Evolutionary conservation across 1,284 basidiomycete species (phyloP), one percentile per base, ranked within the genome.

Genomic region (Volvariella volvacea): DNA sequence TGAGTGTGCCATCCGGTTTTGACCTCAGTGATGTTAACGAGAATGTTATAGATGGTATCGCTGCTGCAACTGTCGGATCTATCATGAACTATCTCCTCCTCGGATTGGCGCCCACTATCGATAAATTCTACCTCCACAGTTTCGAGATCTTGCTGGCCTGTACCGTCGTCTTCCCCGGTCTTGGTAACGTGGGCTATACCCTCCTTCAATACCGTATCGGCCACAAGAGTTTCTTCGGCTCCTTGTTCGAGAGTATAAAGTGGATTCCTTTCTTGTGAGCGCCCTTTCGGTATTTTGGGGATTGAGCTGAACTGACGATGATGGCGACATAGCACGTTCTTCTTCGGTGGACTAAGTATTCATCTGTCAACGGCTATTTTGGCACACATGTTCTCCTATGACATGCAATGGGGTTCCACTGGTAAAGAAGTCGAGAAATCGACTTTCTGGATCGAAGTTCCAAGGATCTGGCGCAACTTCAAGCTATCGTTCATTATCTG

Each of bases 361-460:
- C 87, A 88, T 54, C 72, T 92, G 45, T 76, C 82, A 12, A 75
- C 79, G 32, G 87, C 89, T 0, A 70, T 92, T 17, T 68, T 89
- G 16, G 80, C 87, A 0, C 89, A 92, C 59, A 50, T 88, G 45
- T 80, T 91, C 64, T 87, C 86, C 7, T 70, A 70, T 52, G 57
- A 71, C 48, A 71, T 71, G 67, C 70, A 76, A 19, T 91, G 87
- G 87, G 78, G 77, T 16, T 83, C 84, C 41, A 87, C 84, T 1
- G 82, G 76, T 55, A 90, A 90, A 53, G 86, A 88, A 64, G 88
- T 90, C 48, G 83, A 89, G 58, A 73, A 80, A 39, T 88, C 84
- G 3, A 90, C 89, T 55, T 92, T 92, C 71, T 92, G 88, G 78
- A 77, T 86, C 49, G 89, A 92, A 66, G 70, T 91, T 1, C 89